Evolutionary conservation across 495 filamentous ascomycete species (phyloP), one percentile per base, ranked within the genome.

Genomic region (Xylaria longipes): DNA sequence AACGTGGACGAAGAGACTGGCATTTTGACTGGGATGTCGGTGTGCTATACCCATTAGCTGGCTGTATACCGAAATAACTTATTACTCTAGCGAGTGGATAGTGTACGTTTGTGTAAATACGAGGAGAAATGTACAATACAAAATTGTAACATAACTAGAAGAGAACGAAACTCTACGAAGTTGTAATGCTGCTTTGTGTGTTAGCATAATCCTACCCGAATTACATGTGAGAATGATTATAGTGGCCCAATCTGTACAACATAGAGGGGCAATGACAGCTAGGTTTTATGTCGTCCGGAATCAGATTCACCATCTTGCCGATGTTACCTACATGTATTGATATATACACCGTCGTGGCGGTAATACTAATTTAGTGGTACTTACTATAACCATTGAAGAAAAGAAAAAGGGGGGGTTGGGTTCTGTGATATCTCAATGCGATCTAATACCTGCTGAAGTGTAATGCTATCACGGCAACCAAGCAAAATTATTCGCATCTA

Each of bases 91-190:
- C 43, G 45, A 41, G 33, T 41, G n/a, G 68, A 62, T 29, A 46
- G 52, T 45, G 58, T 57, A 39, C 39, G 29, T 63, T 67, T 67
- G 50, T 75, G 67, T 74, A 77, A 61, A 68, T 73, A 72, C 56
- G 25, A 71, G 33, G 61, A 20, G 41, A 25, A 27, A 74, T 73
- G 60, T 54, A 72, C 71, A 72, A 75, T 70, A 69, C 56, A 56
- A 64, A 64, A 74, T 61, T 15, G 50, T 68, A 41, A 39, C 46
- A 68, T 37, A 29, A 14, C 20, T 35, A 60, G 27, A 31, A 33
- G 1, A 64, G 6, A 31, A 56, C 56, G 25, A 2, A 22, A 37
- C 11, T 7, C 3, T 29, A 8, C 27, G 22, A 5, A 58, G 54
- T 58, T n/a, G 22, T 20, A 2, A 27, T 22, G 2, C 48, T 31